Evolutionary conservation across 169 alveolate species (phyloP).

Genomic region (Toxoplasma gondii): DNA sequence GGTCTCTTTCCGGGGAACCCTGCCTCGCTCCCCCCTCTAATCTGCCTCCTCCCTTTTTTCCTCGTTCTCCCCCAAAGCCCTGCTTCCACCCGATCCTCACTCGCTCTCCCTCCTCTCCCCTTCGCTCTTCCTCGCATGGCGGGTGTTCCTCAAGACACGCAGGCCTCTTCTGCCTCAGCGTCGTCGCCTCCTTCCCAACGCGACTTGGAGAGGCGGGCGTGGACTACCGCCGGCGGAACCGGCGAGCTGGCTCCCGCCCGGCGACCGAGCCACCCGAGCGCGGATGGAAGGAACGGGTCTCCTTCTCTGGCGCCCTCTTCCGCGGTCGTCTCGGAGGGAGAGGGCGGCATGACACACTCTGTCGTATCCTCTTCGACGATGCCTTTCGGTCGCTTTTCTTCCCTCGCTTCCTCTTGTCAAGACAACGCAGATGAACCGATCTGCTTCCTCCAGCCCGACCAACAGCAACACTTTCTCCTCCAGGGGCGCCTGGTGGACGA

Average conservation of each 20-base stretch:
- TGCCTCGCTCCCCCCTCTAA: not conserved
- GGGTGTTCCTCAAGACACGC: not conserved
- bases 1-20: no score
- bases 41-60: not conserved
- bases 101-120: no score
- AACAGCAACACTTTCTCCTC: not conserved
- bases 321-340: no score
- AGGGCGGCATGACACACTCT: no score
- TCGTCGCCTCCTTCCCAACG: not conserved
- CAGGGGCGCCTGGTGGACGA: constrained; percentile 42
- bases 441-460: constrained; percentile 10
- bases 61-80: not conserved
- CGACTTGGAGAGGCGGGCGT: no score
- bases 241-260: no score
- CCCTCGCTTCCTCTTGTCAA: not conserved
- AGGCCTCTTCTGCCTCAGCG: not conserved
- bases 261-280: no score
- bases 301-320: no score
- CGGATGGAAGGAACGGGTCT: no score
- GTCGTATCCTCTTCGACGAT: not conserved
- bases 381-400: not conserved
- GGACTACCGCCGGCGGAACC: no score
- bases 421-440: not conserved
- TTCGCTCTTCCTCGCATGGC: no score
- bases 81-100: not conserved